Base-by-base conservation (phyloP, 2,329 filamentous ascomycete genomes). In the Calonectria henricotiae region DNA sequence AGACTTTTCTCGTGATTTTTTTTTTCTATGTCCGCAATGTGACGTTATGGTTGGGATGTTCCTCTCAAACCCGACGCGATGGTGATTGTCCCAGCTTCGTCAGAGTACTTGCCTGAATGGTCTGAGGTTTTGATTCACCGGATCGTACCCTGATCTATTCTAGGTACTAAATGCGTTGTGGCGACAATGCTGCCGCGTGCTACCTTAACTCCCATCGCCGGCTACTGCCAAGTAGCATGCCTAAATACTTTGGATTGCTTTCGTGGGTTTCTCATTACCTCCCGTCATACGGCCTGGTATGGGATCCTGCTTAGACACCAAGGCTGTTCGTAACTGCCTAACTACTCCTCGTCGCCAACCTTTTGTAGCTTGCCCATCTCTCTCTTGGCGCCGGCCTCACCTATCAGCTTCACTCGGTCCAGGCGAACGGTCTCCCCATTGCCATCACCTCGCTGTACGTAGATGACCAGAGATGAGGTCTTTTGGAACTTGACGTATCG, bases 401-500 rank as follows among this genome's bases (percentile, higher is more conserved):
- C 96, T 79, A 98, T 91, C 66, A 98, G 86, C 76, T 90, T 88
- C 74, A 96, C 83, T 62, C 94, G 88, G 83, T 96, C 94, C 61
- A 99, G 83, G 67, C 96, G 91, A 68, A 96, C 92, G 86, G 94
- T 95, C 80, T 98, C 95, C 49, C 92, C 90, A 62, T 94, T 92
- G 20, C 91, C 92, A 65, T 96, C 93, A 2, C 95, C 95, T 80
- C 97, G 92, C 65, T 93, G 93, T 39, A 99, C 91, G 81, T 98
- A 99, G 12, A 99, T 77, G 20, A 97, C 92, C 77, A 99, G 80
- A 71, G 92, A 96, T 70, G 91, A 93, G 65, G 98, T 93, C 80
- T 95, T 97, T 85, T 98, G 96, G 86, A 98, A 99, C 85, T 98
- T 98, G 83, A 99, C 96, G 79, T 96, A 98, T 15, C 95, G 93